Conservation (phyloP, 1,284 basidiomycete species). For the Puccinia polysora region DNA sequence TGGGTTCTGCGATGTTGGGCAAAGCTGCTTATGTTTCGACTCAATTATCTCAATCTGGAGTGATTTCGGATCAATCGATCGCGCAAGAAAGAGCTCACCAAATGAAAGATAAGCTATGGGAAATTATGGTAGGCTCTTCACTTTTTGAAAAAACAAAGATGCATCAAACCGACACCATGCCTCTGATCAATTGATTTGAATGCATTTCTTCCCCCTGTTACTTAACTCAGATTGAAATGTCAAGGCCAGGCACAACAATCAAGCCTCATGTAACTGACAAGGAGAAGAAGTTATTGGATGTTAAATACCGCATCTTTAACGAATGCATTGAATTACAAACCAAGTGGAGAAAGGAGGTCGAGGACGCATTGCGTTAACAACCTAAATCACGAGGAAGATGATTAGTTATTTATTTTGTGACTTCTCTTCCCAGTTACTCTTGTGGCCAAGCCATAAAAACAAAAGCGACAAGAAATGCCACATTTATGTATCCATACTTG, state of each 20-base stretch:
- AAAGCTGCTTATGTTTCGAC: conserved; percentile 71
- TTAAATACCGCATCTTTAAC: conserved; percentile 89
- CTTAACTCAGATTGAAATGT: conserved; percentile 69
- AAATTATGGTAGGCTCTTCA: conserved; percentile 83
- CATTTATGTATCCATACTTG: too few relatives aligned
- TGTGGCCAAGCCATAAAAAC: too few relatives aligned
- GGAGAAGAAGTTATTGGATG: conserved; percentile 72
- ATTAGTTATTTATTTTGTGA: too few relatives aligned
- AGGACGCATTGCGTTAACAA: conserved; percentile 45
- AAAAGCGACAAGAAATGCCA: too few relatives aligned
- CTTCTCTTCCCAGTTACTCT: too few relatives aligned
- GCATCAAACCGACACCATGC: background rate
- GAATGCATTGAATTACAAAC: conserved; percentile 83
- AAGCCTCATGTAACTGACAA: conserved; percentile 62
- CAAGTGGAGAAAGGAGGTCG: conserved; percentile 60
- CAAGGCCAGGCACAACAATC: conserved; percentile 71
- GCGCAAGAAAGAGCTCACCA: conserved; percentile 58
- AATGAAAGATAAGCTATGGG: conserved; percentile 72
- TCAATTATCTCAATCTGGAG: conserved; percentile 48
- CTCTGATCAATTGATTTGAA: background rate
- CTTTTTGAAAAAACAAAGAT: too few relatives aligned
- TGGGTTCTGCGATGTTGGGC: conserved; percentile 89
- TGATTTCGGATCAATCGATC: conserved; percentile 55
- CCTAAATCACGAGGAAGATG: background rate
- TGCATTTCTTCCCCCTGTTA: background rate